These are phyloP conservation scores for Trichopus zeylanicus DNA, from an alignment of 116 monocot species.

Conservation along the genomic window DNA sequence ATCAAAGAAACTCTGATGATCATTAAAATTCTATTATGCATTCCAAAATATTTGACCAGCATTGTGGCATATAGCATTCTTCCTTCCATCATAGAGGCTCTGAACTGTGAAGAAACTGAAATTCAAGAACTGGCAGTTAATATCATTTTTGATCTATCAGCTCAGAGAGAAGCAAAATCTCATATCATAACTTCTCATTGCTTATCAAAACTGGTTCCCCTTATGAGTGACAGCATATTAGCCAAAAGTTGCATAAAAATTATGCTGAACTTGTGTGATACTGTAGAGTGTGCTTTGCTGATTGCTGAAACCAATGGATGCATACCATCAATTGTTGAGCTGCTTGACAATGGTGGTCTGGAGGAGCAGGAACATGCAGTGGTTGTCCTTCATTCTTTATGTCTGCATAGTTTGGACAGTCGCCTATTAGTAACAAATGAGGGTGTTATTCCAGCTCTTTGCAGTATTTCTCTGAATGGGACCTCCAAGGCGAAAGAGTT, in stretches of 20 bases:
- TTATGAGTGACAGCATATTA: conserved; percentile 28
- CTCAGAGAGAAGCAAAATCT: conserved; percentile 25
- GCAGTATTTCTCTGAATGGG: conserved; percentile 77
- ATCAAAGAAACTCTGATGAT: conserved; percentile 46
- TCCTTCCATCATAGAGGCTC: conserved; percentile 23
- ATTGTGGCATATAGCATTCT: conserved; percentile 29
- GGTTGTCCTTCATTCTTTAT: conserved; percentile 41
- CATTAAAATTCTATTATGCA: conserved; percentile 35
- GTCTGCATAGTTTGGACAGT: conserved; percentile 34
- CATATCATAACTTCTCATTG: conserved; percentile 41
- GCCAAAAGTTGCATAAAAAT: conserved; percentile 37
- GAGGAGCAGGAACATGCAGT: conserved; percentile 63
- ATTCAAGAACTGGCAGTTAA: conserved; percentile 25
- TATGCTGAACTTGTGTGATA: conserved; percentile 32
- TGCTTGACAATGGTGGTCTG: conserved; percentile 50
- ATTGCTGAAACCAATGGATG: conserved; percentile 46
- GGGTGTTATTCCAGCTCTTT: conserved; percentile 74
- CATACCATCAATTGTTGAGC: conserved; percentile 46
- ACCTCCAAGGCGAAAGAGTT: conserved; percentile 33
- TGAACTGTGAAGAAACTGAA: conserved; percentile 34
- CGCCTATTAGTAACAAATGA: conserved; percentile 63
- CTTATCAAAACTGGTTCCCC: conserved; percentile 30
- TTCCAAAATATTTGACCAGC: conserved; percentile 12
- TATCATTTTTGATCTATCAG: conserved; percentile 54
- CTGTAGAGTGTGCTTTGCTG: conserved; percentile 29